Conservation (phyloP, 371 early-diverging fungal genomes). For the Apophysomyces ossiformis region DNA sequence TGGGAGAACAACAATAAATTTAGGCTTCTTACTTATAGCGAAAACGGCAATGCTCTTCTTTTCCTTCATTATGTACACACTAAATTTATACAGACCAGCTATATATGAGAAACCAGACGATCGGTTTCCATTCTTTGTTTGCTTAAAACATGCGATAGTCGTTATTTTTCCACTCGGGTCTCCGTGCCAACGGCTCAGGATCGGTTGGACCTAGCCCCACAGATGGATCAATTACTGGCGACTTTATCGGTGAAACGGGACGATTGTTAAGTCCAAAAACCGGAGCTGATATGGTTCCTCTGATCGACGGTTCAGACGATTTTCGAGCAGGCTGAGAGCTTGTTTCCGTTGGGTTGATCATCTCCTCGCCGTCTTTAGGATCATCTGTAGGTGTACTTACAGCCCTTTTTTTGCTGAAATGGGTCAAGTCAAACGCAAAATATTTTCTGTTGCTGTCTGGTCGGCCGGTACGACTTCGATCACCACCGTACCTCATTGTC, state of each 20-base stretch:
- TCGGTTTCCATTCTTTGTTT: background rate
- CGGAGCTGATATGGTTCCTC: background rate
- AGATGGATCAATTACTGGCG: background rate
- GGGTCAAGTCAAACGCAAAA: background rate
- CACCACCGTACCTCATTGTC: background rate
- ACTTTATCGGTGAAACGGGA: background rate
- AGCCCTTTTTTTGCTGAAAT: background rate
- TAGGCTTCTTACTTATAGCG: too few relatives aligned
- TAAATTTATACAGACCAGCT: too few relatives aligned
- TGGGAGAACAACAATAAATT: too few relatives aligned
- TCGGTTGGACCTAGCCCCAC: background rate
- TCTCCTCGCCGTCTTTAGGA: background rate
- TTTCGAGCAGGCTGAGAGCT: background rate
- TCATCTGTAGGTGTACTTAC: background rate
- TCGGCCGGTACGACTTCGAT: background rate
- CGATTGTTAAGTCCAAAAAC: background rate
- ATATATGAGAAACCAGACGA: too few relatives aligned
- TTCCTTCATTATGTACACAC: too few relatives aligned
- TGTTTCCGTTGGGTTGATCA: background rate
- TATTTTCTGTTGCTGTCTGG: background rate
- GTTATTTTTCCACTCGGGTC: conserved; percentile 25
- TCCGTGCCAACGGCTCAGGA: background rate
- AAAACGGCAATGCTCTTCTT: too few relatives aligned
- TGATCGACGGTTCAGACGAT: background rate
- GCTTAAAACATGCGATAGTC: conserved; percentile 27